Evolutionary conservation across 1,284 basidiomycete species (phyloP).

Genomic region (Rhodotorula sp.): DNA sequence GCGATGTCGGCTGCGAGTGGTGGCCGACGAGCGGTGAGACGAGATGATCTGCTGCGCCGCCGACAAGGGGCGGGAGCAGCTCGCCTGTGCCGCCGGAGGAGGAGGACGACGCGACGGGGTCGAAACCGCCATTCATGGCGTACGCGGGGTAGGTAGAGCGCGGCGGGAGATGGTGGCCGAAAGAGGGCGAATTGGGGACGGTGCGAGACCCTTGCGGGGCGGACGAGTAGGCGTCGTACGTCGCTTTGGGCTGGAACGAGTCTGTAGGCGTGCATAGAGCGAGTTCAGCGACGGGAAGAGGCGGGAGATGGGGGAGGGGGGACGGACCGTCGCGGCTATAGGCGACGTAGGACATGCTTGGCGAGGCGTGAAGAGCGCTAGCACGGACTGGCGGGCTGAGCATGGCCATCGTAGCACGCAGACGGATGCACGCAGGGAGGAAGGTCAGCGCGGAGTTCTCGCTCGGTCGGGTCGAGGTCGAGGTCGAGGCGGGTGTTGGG

Average conservation of each 20-base stretch:
- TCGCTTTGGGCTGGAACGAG: neutral
- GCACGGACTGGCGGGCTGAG: neutral
- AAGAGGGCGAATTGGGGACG: constrained; percentile 3
- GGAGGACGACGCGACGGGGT: neutral
- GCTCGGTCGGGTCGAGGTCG: no score
- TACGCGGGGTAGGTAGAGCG: neutral
- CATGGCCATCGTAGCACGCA: neutral
- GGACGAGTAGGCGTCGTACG: constrained; percentile 4
- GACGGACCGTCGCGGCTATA: constrained; percentile 1
- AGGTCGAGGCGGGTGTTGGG: no score
- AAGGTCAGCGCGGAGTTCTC: no score
- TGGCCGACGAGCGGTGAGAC: neutral
- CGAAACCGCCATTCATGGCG: constrained; percentile 3
- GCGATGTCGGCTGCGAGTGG: constrained; percentile 3
- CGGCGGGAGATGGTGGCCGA: constrained; percentile 1
- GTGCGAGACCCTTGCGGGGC: neutral
- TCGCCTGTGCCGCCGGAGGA: neutral
- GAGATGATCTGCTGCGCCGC: neutral
- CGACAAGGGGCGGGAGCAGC: neutral
- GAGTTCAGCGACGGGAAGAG: neutral
- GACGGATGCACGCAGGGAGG: no score
- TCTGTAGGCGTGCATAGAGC: neutral
- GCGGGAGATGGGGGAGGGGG: neutral
- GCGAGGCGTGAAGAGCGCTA: neutral
- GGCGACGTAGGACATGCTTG: neutral